Evolutionary conservation across 2,329 filamentous ascomycete genomes (phyloP), one percentile per base, ranked within the genome.

Genomic region (Neofusicoccum parvum): DNA sequence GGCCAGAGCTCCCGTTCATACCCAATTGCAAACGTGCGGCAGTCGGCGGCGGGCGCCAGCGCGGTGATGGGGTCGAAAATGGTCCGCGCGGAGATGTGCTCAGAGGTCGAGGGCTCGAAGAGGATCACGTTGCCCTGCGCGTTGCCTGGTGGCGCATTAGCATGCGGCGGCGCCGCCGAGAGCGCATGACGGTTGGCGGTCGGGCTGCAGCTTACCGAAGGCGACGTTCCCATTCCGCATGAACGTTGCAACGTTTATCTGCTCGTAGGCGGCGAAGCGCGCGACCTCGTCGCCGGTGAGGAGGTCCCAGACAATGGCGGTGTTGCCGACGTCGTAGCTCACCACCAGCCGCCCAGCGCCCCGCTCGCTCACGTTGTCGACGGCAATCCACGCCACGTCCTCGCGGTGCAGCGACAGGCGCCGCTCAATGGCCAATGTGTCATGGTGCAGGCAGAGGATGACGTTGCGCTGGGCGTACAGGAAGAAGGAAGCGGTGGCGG

Each of bases 201-300:
- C 27, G 27, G 27, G 27, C n/a, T 37, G 62, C 23, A 43, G 45
- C 88, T 78, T 84, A 97, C 94, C 95, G 82, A 98, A 98, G 43
- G 92, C 94, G 70, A 99, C 90, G 80, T 97, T 96, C 64, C 95
- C 95, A 80, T 97, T 97, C 50, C 90, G 87, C 94, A 99, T 97
- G 92, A 95, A 99, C 12, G 91, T 85, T 43, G 94, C 94, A 36
- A 92, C 90, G 23, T 89, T 89, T 68, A 98, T 85, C 70, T 91
- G 87, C 73, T 96, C 92, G 74, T 96, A 97, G 0, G 94, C 95
- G 27, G 90, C 89, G 80, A 98, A 98, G n/a, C 94, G 87, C 45
- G 94, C 89, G 66, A 97, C 86, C 78, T 97, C 93, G 67, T 93
- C 89, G 56, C 95, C 95, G 0, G 92, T 96, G 80, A 96, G 88